A percentile compares a stretch with the other conserved stretches of the same genome.
Conservation (phyloP, 768 basidiomycete genomes). For the Psilocybe cyanescens region DNA sequence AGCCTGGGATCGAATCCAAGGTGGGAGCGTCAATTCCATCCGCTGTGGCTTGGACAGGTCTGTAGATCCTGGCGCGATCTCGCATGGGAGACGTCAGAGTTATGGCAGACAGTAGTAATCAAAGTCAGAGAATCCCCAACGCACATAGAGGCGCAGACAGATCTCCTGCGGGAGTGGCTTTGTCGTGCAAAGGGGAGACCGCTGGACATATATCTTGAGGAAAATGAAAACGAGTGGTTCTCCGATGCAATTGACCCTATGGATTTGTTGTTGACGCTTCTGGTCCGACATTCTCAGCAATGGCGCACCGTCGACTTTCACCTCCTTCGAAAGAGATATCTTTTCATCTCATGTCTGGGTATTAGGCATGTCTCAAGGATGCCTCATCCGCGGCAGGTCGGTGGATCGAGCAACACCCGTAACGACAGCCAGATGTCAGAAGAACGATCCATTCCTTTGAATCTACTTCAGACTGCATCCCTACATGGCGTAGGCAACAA, state of each 20-base stretch:
- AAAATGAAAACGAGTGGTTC: background rate
- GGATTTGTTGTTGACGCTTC: background rate
- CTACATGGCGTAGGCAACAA: background rate
- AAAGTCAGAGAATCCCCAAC: background rate
- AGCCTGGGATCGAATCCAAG: background rate
- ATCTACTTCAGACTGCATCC: background rate
- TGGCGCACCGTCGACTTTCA: conserved; percentile 15
- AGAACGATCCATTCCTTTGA: background rate
- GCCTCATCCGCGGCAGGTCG: background rate
- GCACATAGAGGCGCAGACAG: background rate
- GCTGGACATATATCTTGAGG: conserved; percentile 19
- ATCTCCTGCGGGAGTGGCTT: conserved; percentile 19
- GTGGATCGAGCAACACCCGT: too few species aligned
- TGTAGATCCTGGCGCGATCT: conserved; percentile 13
- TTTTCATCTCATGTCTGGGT: background rate
- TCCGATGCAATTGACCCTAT: too few species aligned
- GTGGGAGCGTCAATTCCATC: conserved; percentile 15
- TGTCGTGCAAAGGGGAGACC: conserved; percentile 14
- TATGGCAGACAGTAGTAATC: conserved; percentile 16
- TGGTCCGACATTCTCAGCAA: conserved; percentile 7
- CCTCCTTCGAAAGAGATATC: background rate
- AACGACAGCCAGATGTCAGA: background rate
- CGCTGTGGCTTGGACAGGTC: conserved; percentile 17
- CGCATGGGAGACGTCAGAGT: conserved; percentile 15
- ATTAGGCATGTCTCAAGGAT: background rate